Evolutionary conservation across 129 eudicot genomes (phyloP).

Genomic region (Lactuca saligna): DNA sequence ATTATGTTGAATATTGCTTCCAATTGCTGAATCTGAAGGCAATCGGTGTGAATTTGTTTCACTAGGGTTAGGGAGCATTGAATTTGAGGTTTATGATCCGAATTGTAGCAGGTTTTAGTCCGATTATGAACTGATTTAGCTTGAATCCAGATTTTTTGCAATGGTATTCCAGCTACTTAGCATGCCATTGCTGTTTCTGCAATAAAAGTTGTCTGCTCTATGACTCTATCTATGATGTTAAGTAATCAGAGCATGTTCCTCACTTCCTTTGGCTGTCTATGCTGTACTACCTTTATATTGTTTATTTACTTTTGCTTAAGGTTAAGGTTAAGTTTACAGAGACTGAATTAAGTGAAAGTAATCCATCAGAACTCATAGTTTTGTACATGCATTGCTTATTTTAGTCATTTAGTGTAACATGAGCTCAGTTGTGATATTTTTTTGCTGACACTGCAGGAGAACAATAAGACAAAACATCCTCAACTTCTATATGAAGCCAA

Average conservation of each 20-base stretch:
- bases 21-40: conserved; percentile 5
- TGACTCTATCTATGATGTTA: not conserved
- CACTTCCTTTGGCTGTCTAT: not conserved
- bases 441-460: conserved; percentile 61
- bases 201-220: not conserved
- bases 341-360: not conserved
- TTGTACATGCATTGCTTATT: not conserved
- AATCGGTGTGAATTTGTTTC: not conserved
- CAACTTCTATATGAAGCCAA: conserved; percentile 95
- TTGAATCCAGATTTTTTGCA: conserved; percentile 7
- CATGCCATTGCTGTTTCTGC: conserved; percentile 2
- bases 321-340: not conserved
- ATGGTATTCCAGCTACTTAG: not conserved
- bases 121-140: conserved; percentile 9
- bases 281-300: not conserved
- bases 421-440: not conserved
- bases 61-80: conserved; percentile 16
- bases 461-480: conserved; percentile 89
- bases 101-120: not conserved
- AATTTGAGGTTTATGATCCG: conserved; percentile 14
- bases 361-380: conserved; percentile 1
- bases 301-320: not conserved
- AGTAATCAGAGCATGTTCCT: not conserved
- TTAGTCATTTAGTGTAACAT: not conserved
- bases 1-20: conserved; percentile 11